Conservation (phyloP, 2,329 filamentous ascomycete genomes). For the Cordyceps tenuipes region DNA sequence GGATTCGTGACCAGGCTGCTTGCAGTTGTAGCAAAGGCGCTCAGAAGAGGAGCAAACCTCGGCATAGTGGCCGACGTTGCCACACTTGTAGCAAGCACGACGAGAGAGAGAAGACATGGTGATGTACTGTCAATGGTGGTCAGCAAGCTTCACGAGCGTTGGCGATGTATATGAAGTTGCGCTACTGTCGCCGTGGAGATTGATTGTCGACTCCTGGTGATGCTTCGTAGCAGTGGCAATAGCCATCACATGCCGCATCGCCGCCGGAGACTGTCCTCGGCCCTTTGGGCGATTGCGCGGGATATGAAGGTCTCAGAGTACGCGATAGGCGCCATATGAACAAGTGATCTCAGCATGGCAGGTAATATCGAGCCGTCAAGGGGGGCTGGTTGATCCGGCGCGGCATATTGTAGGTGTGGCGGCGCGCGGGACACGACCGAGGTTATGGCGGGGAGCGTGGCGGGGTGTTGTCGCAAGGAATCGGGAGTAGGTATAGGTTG, state of each 20-base stretch:
- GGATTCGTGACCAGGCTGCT: constrained; percentile 69
- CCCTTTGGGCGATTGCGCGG: background rate
- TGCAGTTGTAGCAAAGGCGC: constrained; percentile 97
- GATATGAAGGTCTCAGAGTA: background rate
- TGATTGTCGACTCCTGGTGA: background rate
- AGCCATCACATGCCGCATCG: background rate
- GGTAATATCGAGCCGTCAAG: background rate
- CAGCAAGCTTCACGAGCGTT: background rate
- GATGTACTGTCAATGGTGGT: constrained; percentile 21
- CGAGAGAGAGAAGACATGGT: constrained; percentile 73
- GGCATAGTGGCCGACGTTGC: constrained; percentile 70
- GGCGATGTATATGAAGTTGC: background rate
- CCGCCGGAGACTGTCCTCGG: background rate
- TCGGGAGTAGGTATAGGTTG: background rate
- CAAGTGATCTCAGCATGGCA: background rate
- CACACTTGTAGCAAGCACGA: constrained; percentile 76
- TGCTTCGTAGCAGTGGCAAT: background rate
- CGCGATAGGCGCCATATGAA: background rate
- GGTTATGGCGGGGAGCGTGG: background rate
- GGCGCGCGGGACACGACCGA: background rate
- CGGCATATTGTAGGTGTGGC: background rate
- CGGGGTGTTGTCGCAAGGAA: background rate
- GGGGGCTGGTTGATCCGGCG: background rate
- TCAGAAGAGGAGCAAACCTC: constrained; percentile 97
- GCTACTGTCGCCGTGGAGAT: background rate